Evolutionary conservation across 1,284 basidiomycete genomes (phyloP).

Genomic region (Rhodofomes roseus): DNA sequence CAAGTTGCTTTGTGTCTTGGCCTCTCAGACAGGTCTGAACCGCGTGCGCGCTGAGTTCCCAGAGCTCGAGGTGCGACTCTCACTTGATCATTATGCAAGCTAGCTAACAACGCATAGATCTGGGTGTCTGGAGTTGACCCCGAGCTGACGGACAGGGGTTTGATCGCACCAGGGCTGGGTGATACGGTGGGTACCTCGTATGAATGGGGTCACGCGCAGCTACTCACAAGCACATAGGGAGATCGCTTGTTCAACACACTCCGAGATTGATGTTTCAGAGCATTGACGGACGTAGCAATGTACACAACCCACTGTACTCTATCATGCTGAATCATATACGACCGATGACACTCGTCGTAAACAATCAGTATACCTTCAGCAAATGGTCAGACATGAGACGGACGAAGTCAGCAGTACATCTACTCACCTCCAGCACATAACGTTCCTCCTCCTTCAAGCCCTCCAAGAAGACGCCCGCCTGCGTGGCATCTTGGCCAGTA

Average conservation of each 20-base stretch:
- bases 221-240: conserved; percentile 19
- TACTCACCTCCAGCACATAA: conserved; percentile 89
- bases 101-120: conserved; percentile 46
- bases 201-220: background rate
- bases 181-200: conserved; percentile 58
- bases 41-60: conserved; percentile 70
- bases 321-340: background rate
- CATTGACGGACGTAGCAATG: background rate
- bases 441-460: conserved; percentile 95
- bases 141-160: conserved; percentile 65
- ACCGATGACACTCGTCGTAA: background rate
- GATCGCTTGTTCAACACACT: conserved; percentile 35
- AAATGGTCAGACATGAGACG: background rate
- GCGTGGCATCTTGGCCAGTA: conserved; percentile 60
- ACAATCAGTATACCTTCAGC: background rate
- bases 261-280: conserved; percentile 15
- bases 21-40: conserved; percentile 70
- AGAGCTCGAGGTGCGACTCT: conserved; percentile 67
- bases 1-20: conserved; percentile 84
- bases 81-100: background rate
- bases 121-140: conserved; percentile 83
- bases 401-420: conserved; percentile 16
- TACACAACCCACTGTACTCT: background rate
- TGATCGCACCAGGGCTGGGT: conserved; percentile 85
- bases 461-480: conserved; percentile 85